Conservation (phyloP, 495 filamentous ascomycete genomes). For the Diplogelasinospora grovesii region DNA sequence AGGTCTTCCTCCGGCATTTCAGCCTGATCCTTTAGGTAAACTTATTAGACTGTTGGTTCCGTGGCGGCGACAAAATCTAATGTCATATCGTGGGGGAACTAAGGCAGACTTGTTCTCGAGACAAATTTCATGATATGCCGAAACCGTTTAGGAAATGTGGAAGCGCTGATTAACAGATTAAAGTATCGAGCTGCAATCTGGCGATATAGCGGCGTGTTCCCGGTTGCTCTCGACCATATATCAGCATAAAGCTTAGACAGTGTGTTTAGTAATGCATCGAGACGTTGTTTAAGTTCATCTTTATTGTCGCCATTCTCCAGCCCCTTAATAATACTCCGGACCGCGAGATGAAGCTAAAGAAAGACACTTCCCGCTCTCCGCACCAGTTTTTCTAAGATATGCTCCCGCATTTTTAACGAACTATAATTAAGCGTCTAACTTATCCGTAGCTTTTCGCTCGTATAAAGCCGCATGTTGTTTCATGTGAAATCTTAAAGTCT, state of each 20-base stretch:
- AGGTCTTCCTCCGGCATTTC: too few species aligned
- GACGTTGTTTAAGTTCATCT: background rate
- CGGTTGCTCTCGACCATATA: too few species aligned
- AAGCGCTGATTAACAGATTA: too few species aligned
- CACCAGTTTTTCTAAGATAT: background rate
- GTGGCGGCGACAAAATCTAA: too few species aligned
- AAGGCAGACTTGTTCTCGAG: too few species aligned
- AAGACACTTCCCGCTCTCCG: background rate
- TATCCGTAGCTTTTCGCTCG: background rate
- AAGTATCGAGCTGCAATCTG: too few species aligned
- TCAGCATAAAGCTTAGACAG: background rate
- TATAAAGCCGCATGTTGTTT: background rate
- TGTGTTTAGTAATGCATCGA: background rate
- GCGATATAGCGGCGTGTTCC: too few species aligned
- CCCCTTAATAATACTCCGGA: background rate
- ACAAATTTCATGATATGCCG: too few species aligned
- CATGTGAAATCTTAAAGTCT: background rate
- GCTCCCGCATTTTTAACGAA: background rate
- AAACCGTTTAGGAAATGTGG: too few species aligned
- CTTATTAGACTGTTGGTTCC: too few species aligned
- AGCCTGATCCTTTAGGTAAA: too few species aligned
- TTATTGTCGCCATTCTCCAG: background rate
- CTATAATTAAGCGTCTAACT: background rate
- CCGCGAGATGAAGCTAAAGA: background rate
- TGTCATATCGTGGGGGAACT: too few species aligned